Evolutionary conservation across 768 basidiomycete species (phyloP).

Genomic region (Lentinula lateritia): DNA sequence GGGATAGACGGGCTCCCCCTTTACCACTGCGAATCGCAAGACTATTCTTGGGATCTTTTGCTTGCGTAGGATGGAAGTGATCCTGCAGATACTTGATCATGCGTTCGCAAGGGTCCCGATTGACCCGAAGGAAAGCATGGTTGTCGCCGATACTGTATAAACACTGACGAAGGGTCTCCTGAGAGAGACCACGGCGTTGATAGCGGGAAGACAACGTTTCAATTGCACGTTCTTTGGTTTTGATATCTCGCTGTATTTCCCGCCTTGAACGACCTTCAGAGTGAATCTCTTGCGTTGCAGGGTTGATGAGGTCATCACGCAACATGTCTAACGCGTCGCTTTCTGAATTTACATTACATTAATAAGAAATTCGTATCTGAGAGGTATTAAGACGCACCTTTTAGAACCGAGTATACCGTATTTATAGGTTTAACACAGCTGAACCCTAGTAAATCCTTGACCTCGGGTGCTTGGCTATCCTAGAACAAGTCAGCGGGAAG

Average conservation of each 20-base stretch:
- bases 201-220: constrained; percentile 67
- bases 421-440: constrained; percentile 74
- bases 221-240: constrained; percentile 78
- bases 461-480: constrained; percentile 84
- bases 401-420: constrained; percentile 61
- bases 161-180: constrained; percentile 70
- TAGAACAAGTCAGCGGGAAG: constrained; percentile 20
- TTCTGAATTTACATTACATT: constrained; percentile 30
- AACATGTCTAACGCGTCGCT: constrained; percentile 62
- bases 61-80: constrained; percentile 70
- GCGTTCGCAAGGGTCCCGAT: constrained; percentile 83
- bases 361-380: background rate
- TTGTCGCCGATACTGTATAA: constrained; percentile 88
- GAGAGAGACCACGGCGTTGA: constrained; percentile 48
- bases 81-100: constrained; percentile 76
- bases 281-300: constrained; percentile 80
- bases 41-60: constrained; percentile 57
- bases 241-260: constrained; percentile 83
- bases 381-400: background rate
- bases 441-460: constrained; percentile 75
- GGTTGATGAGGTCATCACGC: constrained; percentile 67
- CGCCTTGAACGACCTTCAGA: constrained; percentile 66
- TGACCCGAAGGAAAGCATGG: constrained; percentile 80
- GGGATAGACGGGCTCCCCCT: constrained; percentile 74
- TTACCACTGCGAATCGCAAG: constrained; percentile 79